These are phyloP conservation scores for Vaccinium myrtillus DNA, from an alignment of 148 eudicot genomes.

Conservation along the genomic window DNA sequence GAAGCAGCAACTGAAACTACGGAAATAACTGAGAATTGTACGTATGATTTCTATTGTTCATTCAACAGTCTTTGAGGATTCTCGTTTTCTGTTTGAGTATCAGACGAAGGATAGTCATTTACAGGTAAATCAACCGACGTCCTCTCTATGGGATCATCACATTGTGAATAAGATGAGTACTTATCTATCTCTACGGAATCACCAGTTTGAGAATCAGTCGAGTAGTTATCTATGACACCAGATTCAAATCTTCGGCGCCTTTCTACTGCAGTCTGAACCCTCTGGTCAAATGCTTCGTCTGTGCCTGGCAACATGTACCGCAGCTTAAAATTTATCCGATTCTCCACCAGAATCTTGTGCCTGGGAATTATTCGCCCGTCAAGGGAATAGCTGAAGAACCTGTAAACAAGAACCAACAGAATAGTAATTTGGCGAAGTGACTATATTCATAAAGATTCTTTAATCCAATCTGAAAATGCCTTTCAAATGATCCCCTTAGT, in stretches of 20 bases:
- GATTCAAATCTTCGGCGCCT: conserved; percentile 71
- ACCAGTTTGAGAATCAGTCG: conserved; percentile 17
- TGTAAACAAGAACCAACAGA: conserved; percentile 21
- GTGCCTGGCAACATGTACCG: conserved; percentile 80
- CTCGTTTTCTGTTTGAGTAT: conserved; percentile 6
- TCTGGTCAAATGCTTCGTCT: conserved; percentile 57
- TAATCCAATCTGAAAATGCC: too few species aligned
- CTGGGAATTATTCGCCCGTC: conserved; percentile 80
- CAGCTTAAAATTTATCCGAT: conserved; percentile 80
- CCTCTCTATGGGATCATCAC: not conserved
- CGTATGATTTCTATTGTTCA: not conserved
- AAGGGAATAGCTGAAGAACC: conserved; percentile 94
- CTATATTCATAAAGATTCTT: too few species aligned
- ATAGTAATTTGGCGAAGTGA: not conserved
- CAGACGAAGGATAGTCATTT: not conserved
- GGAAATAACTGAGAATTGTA: not conserved
- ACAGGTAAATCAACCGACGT: not conserved
- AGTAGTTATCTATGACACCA: conserved; percentile 26
- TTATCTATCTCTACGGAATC: conserved; percentile 10
- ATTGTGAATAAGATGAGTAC: not conserved
- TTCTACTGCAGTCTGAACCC: conserved; percentile 63
- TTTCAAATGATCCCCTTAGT: too few species aligned
- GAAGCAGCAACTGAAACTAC: not conserved
- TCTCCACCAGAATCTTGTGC: conserved; percentile 75
- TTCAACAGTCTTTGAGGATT: conserved; percentile 4